These are phyloP conservation scores for Agaricus sinodeliciosus DNA, from an alignment of 768 basidiomycete species.

Conservation along the genomic window DNA sequence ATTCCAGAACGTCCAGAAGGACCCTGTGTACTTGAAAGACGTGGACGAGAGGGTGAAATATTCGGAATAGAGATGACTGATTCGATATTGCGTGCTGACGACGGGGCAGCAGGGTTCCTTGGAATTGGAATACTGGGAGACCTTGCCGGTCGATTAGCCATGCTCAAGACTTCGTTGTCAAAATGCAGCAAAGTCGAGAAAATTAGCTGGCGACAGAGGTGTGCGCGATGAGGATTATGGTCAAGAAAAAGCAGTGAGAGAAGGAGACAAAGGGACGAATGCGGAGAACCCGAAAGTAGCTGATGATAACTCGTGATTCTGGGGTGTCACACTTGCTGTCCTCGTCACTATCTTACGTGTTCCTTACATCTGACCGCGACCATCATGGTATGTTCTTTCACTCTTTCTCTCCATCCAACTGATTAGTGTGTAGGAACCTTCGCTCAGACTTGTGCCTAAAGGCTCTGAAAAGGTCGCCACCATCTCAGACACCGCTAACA, in stretches of 20 bases:
- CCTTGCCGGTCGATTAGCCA: constrained; percentile 42
- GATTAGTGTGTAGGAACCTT: constrained; percentile 30
- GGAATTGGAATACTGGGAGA: constrained; percentile 67
- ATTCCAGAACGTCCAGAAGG: constrained; percentile 4
- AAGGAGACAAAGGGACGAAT: not conserved
- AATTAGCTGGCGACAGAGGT: too few species aligned
- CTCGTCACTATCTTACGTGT: constrained; percentile 20
- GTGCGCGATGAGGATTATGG: not conserved
- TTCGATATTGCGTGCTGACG: constrained; percentile 56
- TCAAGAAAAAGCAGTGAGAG: not conserved
- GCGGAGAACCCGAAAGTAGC: not conserved
- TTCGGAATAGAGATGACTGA: constrained; percentile 60
- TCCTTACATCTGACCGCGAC: constrained; percentile 14
- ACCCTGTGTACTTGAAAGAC: constrained; percentile 26
- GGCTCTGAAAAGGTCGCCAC: constrained; percentile 52
- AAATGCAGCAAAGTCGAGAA: not conserved
- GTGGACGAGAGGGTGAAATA: constrained; percentile 33
- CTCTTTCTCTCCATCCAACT: not conserved
- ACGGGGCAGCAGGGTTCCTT: constrained; percentile 35
- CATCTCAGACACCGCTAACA: constrained; percentile 60
- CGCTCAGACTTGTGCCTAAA: constrained; percentile 61
- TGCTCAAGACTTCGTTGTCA: constrained; percentile 11
- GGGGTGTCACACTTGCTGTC: constrained; percentile 8
- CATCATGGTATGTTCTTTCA: constrained; percentile 20
- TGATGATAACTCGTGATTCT: constrained; percentile 7